Percentiles rank a stretch among this genome's conserved stretches.
phyloP scores from a whole-genome alignment of 495 filamentous ascomycete genomes.

The Aspergillus diversus region DNA sequence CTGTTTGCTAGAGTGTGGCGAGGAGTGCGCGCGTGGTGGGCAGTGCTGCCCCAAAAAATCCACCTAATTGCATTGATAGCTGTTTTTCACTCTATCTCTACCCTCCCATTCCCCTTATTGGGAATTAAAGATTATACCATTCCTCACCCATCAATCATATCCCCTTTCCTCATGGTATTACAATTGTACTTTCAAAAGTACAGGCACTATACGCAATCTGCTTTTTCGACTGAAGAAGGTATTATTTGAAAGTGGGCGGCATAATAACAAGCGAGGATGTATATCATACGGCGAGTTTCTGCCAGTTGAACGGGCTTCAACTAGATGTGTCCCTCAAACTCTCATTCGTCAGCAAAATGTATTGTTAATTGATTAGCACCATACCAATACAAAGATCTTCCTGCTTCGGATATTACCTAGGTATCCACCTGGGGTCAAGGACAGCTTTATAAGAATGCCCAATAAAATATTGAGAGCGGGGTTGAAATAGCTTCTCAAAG shows the following conservation, averaged over 20 bases:
- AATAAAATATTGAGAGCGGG: background rate
- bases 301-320: background rate
- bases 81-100: slow-evolving; percentile 6
- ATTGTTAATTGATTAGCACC: background rate
- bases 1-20: slow-evolving; percentile 85
- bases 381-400: too few species aligned
- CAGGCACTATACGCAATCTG: background rate
- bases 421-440: too few species aligned
- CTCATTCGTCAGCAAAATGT: background rate
- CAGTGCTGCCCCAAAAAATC: slow-evolving; percentile 69
- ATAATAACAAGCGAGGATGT: background rate
- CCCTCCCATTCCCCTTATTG: background rate
- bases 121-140: background rate
- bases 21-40: slow-evolving; percentile 70
- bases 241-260: background rate
- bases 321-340: background rate
- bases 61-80: slow-evolving; percentile 19
- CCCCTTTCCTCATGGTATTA: background rate
- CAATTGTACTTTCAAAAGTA: background rate
- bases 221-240: background rate
- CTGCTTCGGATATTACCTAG: too few species aligned
- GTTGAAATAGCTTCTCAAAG: too few species aligned
- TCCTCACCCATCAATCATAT: background rate
- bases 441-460: background rate
- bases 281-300: background rate